Evolutionary conservation across 169 alveolate genomes (phyloP), one percentile per base, ranked within the genome.

Genomic region (Besnoitia besnoiti): DNA sequence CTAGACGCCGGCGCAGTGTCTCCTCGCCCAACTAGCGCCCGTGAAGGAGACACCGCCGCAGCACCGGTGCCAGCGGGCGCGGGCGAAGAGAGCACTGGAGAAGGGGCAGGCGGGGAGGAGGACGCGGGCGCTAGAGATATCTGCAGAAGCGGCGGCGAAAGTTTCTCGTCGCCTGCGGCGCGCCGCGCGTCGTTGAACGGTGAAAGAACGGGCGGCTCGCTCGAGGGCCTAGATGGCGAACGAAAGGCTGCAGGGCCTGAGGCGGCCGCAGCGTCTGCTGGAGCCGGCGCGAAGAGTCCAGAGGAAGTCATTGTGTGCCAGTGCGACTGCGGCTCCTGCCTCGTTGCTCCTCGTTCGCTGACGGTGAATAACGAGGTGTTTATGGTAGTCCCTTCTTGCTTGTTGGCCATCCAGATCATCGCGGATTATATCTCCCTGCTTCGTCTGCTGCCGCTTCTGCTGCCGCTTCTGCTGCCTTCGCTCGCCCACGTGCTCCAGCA

Each of bases 401-500:
- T 51, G 40, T 24, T 49, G 59, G 44, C 47, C 19, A 40, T 85
- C 42, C 91, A 85, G 79, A 40, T 85, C 24, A 39, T 85, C 80
- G 12, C 37, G 37, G 91, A 85, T 37, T 85, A 85, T 24, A 24
- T 85, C 55, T 85, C 91, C 0, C 55, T 85, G 37, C 46, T 47
- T 4, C 62, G 49, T 0, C 46, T 46, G 51, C 91, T 85, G 49
- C 91, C 91, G 47, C 49, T 55, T 5, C 80, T 85, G 7, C 91
- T 35, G 55, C 67, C 91, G n/a, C 37, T 50, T 27, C 47, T 85
- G 39, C 67, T 85, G 37, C 42, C 91, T 7, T 50, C 91, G 19
- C 59, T 85, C 35, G 77, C 91, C 37, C 40, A 55, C 50, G 21
- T 59, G 35, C 35, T 85, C 40, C 91, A 46, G 80, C 80, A 85